Percentiles rank a stretch among this genome's conserved stretches.
Evolutionary conservation across 2,329 filamentous ascomycete species (phyloP).

Genomic region (Anisogramma anomala): DNA sequence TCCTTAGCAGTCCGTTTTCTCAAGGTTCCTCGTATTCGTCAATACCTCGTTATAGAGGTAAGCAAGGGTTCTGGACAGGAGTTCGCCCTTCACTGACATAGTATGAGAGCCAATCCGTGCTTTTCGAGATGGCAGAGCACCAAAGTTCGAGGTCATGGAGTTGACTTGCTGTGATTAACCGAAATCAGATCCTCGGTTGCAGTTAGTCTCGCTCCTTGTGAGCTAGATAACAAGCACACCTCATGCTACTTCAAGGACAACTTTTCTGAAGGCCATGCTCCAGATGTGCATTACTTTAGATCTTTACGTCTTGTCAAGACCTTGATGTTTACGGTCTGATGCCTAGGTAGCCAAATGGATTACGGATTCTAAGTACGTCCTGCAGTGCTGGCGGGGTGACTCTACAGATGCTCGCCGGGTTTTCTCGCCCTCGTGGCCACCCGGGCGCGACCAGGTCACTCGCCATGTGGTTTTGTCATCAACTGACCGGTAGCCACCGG

Average conservation of each 20-base stretch:
- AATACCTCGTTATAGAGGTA: slow-evolving; percentile 1
- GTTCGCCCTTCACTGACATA: slow-evolving; percentile 1
- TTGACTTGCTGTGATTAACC: not conserved
- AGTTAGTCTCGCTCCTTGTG: not conserved
- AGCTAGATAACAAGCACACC: not conserved
- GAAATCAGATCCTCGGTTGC: not conserved
- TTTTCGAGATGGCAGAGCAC: slow-evolving; percentile 2
- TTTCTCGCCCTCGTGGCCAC: too few relatives aligned
- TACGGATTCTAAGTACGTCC: not conserved
- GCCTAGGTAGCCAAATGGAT: not conserved
- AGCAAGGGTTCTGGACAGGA: not conserved
- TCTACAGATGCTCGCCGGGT: too few relatives aligned
- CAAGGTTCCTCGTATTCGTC: not conserved
- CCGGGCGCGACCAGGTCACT: too few relatives aligned
- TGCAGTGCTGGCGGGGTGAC: too few relatives aligned
- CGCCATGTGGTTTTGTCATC: too few relatives aligned
- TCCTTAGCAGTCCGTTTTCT: slow-evolving; percentile 1
- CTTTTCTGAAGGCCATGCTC: not conserved
- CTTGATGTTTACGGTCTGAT: not conserved
- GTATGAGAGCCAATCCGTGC: not conserved
- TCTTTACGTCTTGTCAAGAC: too few relatives aligned
- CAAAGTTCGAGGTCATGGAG: slow-evolving; percentile 7
- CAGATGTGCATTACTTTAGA: not conserved
- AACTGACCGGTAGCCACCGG: too few relatives aligned
- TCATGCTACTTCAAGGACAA: not conserved